Base-by-base conservation (phyloP, 2,329 filamentous ascomycete genomes). In the Chaetomium sp. region DNA sequence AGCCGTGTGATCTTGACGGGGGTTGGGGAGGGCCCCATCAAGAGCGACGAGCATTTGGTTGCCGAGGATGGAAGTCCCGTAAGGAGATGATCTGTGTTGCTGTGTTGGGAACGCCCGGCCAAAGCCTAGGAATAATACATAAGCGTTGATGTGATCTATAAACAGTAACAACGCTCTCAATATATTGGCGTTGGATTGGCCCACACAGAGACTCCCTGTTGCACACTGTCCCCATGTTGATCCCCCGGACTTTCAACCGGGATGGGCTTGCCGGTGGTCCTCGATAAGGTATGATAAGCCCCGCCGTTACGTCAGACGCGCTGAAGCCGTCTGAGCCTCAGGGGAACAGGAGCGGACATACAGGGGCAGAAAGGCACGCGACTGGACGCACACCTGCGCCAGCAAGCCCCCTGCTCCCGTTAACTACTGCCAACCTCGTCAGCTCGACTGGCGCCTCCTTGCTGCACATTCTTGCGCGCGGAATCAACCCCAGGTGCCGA, bases 1-100 rank as follows among this genome's bases (percentile, higher is more conserved):
- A 92, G 89, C 78, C 86, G 93, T 68, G 89, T 99, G 45, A 99
- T 99, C 70, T 81, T 93, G 80, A 98, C 96, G 1, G 85, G 89
- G 60, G 95, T 99, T 51, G 95, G 95, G 1, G 92, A 96, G 75
- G 95, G 94, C 0, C 95, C 95, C 0, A 79, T 90, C 69, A 91
- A 87, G 82, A 91, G 92, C 4, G 85, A 94, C 19, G 85, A 94
- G 74, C 88, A 89, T 74, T 79, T 97, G 67, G 85, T 96, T 66
- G 85, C 84, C 68, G 89, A 88, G 74, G 83, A 86, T 62, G 90
- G 90, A 16, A 79, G 84, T 71, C 76, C 79, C 38, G 74, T 77
- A 23, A 77, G 74, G 67, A 73, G 71, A 63, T 75, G 63, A 72
- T 57, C 4, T 16, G 50, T 33, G 45, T 45, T 38, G 1, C 10